Conservation (phyloP, 768 basidiomycete genomes). For the Arthromyces matolae region DNA sequence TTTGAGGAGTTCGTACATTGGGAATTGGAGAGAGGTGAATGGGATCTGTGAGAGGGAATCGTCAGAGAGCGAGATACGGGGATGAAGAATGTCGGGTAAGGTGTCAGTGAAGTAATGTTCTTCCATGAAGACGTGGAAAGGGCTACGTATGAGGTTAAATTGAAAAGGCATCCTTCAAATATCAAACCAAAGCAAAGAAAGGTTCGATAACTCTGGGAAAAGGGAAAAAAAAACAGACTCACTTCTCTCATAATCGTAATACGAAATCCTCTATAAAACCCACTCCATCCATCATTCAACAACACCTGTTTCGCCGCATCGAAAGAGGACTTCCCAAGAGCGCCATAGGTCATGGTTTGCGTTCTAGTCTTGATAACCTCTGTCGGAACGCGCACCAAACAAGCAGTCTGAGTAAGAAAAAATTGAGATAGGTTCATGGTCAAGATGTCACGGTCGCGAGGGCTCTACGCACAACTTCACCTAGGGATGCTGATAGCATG, state of each 20-base stretch:
- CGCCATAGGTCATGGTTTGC: constrained; percentile 77
- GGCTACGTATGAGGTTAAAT: too few relatives aligned
- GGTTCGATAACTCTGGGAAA: too few relatives aligned
- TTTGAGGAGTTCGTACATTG: not conserved
- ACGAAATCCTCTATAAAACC: constrained; percentile 87
- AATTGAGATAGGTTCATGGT: constrained; percentile 5
- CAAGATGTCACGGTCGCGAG: constrained; percentile 13
- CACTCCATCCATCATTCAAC: constrained; percentile 59
- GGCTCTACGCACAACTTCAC: constrained; percentile 47
- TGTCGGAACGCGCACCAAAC: constrained; percentile 90
- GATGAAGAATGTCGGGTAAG: too few relatives aligned
- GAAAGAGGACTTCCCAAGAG: constrained; percentile 53
- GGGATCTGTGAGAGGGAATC: too few relatives aligned
- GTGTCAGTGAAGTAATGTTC: too few relatives aligned
- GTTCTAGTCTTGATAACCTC: constrained; percentile 94
- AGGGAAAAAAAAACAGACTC: too few relatives aligned
- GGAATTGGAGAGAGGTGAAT: constrained; percentile 29
- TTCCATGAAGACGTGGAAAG: too few relatives aligned
- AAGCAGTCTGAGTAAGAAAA: constrained; percentile 59
- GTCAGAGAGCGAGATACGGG: too few relatives aligned
- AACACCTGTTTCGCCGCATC: constrained; percentile 55
- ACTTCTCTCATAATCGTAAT: constrained; percentile 62
- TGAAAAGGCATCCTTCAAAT: too few relatives aligned
- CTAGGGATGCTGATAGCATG: constrained; percentile 55
- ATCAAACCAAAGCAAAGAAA: too few relatives aligned